phyloP scores from a whole-genome alignment of 441 rosid genomes.

The Euphorbia schlechtendalii region DNA sequence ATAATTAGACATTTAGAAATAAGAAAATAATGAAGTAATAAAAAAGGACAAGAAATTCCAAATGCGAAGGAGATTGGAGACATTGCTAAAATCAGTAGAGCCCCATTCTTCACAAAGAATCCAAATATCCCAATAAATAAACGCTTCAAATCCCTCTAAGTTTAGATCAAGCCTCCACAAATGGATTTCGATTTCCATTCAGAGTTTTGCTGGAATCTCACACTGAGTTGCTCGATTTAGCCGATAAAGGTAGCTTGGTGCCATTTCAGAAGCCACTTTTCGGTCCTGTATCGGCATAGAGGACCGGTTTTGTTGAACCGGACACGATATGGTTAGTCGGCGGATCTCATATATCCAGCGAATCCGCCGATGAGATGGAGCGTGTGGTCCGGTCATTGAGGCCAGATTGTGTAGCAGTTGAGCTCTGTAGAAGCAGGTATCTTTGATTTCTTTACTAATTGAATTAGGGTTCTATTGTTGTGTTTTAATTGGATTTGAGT shows the following conservation, averaged over 20 bases:
- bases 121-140: conserved; percentile 22
- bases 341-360: conserved; percentile 51
- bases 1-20: too few relatives aligned
- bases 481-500: not conserved
- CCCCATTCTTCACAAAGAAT: conserved; percentile 31
- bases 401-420: conserved; percentile 82
- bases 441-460: conserved; percentile 6
- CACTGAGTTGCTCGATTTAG: conserved; percentile 60
- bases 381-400: conserved; percentile 53
- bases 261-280: conserved; percentile 51
- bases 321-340: conserved; percentile 75
- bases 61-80: conserved; percentile 32
- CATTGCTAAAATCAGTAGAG: conserved; percentile 31
- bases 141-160: conserved; percentile 33
- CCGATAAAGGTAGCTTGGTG: conserved; percentile 47
- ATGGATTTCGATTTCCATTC: conserved; percentile 65
- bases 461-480: not conserved
- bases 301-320: conserved; percentile 67
- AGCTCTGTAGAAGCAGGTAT: conserved; percentile 88
- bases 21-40: too few relatives aligned
- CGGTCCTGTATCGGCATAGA: conserved; percentile 74
- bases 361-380: conserved; percentile 58
- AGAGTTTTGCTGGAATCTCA: conserved; percentile 31
- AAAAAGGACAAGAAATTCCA: too few relatives aligned
- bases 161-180: conserved; percentile 56